Base-by-base conservation (phyloP, 352 stramenopile species). In the Elongisporangium anandrum region DNA sequence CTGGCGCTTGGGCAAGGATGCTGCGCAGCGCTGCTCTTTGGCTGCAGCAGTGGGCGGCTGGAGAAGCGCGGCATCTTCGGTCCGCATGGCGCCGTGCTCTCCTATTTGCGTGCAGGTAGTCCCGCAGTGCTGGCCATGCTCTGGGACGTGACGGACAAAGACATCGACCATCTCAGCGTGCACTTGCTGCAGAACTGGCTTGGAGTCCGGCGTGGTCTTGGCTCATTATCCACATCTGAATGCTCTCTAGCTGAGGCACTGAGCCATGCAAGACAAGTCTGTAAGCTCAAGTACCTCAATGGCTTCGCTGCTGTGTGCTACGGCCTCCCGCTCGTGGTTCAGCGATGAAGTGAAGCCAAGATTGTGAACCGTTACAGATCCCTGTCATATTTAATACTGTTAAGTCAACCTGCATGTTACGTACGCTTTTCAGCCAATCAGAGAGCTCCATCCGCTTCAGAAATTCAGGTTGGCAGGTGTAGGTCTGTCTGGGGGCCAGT, bases 81-180 rank as follows among this genome's bases (percentile, higher is more conserved):
- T 56, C 94, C 97, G 8, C 83, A 97, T 64, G 97, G 97, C 8
- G 92, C 98, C 38, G 92, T 96, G 26, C 66, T 98, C 3, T 87
- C 87, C n/a, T 99, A 99, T 69, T 69, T 99, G 16, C 72, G 74
- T 21, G 89, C 90, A 34, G 95, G 95, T 6, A 93, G 92, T 47
- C 90, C 94, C 0, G 95, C 87, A 5, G 96, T 99, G n/a, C 79
- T 99, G 20, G 97, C 92, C 16, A 99, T 99, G 86, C 79, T 99
- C 13, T 99, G 97, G 97, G 97, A 99, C 72, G 97, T 99, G 16
- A 99, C 97, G 22, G 97, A 99, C 69, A 84, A 88, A 57, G 97
- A 99, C 72, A 98, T 99, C 63, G 97, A 99, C 73, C 79, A 96
- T n/a, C 64, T 97, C 38, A 89, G 87, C 64, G 63, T 81, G 38